Base-by-base conservation (phyloP, 140 eudicot genomes). In the Anethum foeniculum region DNA sequence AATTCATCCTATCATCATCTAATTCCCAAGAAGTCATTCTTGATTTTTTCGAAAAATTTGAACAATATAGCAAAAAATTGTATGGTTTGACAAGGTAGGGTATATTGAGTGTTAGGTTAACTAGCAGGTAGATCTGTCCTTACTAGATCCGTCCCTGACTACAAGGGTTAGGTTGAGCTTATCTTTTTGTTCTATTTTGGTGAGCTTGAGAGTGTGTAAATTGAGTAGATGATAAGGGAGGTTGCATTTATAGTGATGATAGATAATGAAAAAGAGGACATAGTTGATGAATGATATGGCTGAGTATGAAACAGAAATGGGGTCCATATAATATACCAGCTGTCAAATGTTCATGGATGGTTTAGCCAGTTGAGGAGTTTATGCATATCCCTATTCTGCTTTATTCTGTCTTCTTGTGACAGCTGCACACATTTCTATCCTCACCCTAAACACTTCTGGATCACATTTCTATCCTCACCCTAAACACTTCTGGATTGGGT, bases 11-110 rank as follows among this genome's bases (percentile, higher is more conserved):
- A 28, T 16, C 41, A 28, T 75, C 79, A 46, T 47, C 79, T 6
- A 39, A 32, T 1, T 67, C 79, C 60, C 79, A 75, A 75, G 43
- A 75, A 75, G 43, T 7, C 79, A 75, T 75, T 75, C 60, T 47
- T 75, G 79, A 27, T 14, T 46, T 46, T 75, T 25, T 75, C 28
- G 39, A 73, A n/a, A 60, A 60, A 60, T 54, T 4, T 19, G n/a
- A 56, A 69, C 4, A 47, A 47, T 47, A 14, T 47, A 34, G 52
- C 14, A 1, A 47, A 47, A 41, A 41, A 41, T 0, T 30, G 15
- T 32, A 3, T 68, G 75, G 41, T 36, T 71, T 30, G 19, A 32
- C 76, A 71, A 36, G 39, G 27, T 36, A 23, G 76, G 47, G 75
- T 32, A 46, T 34, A 32, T 15, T 68, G 75, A 68, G 39, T 16